Evolutionary conservation across 2,329 filamentous ascomycete genomes (phyloP).

Genomic region (Calonectria fujianensis): DNA sequence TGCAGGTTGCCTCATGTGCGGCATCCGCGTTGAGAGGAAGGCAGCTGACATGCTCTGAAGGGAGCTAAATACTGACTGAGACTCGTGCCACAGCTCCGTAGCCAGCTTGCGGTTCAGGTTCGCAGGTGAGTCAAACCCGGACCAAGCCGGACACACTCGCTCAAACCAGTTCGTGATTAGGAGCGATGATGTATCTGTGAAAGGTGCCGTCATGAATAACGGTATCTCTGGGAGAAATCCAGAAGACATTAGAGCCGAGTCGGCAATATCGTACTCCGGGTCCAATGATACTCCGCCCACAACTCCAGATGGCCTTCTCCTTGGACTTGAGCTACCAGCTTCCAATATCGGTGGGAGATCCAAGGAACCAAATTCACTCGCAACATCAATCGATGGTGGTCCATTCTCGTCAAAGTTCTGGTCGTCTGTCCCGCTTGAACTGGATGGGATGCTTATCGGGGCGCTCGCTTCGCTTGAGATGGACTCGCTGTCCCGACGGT

Average conservation of each 20-base stretch:
- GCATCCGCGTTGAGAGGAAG: constrained; percentile 59
- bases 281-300: constrained; percentile 19
- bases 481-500: constrained; percentile 21
- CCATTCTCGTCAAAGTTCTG: not conserved
- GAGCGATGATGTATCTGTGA: constrained; percentile 57
- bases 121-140: constrained; percentile 62
- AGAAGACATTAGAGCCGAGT: constrained; percentile 31
- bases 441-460: not conserved
- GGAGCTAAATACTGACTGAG: constrained; percentile 61
- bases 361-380: not conserved
- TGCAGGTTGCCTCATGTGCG: constrained; percentile 61
- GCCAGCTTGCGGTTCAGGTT: constrained; percentile 64
- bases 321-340: constrained; percentile 3
- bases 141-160: constrained; percentile 64
- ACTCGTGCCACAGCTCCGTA: constrained; percentile 60
- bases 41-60: constrained; percentile 65
- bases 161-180: constrained; percentile 64
- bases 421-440: constrained; percentile 25
- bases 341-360: not conserved
- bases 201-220: constrained; percentile 47
- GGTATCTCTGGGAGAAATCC: constrained; percentile 44
- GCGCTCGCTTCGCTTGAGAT: constrained; percentile 26
- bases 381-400: not conserved
- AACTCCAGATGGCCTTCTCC: not conserved
- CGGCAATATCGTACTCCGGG: constrained; percentile 23